Conservation (phyloP, 1,139 yeast species). For the Saccharomyces hybrid region DNA sequence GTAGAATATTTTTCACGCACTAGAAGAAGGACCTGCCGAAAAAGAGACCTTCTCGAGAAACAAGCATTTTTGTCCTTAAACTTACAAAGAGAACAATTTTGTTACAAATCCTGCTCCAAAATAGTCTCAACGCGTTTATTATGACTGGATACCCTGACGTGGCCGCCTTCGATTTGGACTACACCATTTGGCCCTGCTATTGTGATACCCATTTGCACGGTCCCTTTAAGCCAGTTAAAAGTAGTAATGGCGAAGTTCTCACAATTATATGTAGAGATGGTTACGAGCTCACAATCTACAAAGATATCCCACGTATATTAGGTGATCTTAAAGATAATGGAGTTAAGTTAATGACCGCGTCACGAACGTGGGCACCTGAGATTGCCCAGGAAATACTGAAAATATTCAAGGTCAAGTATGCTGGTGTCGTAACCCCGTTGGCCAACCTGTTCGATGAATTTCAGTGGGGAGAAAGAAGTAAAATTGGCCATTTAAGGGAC, state of each 20-base stretch:
- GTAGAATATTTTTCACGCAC: not conserved
- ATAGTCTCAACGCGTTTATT: not conserved
- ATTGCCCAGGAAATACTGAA: slow-evolving; percentile 45
- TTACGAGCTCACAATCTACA: slow-evolving; percentile 39
- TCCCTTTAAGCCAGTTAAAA: slow-evolving; percentile 34
- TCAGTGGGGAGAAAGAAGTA: slow-evolving; percentile 58
- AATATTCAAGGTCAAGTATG: slow-evolving; percentile 37
- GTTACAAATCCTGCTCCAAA: not conserved
- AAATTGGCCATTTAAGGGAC: slow-evolving; percentile 41
- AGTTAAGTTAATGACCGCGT: slow-evolving; percentile 46
- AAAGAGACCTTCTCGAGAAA: not conserved
- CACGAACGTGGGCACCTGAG: slow-evolving; percentile 53
- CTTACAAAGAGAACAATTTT: not conserved
- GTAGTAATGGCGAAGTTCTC: slow-evolving; percentile 24
- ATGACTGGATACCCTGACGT: slow-evolving; percentile 41
- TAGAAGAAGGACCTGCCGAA: not conserved
- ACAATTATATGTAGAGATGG: slow-evolving; percentile 40
- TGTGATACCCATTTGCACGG: slow-evolving; percentile 47
- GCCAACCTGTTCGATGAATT: slow-evolving; percentile 37
- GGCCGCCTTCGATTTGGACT: slow-evolving; percentile 57
- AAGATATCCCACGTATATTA: slow-evolving; percentile 48
- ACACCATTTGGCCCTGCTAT: slow-evolving; percentile 53
- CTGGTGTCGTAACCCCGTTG: slow-evolving; percentile 23
- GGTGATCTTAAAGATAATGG: slow-evolving; percentile 37
- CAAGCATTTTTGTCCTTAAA: not conserved